Evolutionary conservation across 169 alveolate genomes (phyloP), one percentile per base, ranked within the genome.

Genomic region (Eimeria falciformis): DNA sequence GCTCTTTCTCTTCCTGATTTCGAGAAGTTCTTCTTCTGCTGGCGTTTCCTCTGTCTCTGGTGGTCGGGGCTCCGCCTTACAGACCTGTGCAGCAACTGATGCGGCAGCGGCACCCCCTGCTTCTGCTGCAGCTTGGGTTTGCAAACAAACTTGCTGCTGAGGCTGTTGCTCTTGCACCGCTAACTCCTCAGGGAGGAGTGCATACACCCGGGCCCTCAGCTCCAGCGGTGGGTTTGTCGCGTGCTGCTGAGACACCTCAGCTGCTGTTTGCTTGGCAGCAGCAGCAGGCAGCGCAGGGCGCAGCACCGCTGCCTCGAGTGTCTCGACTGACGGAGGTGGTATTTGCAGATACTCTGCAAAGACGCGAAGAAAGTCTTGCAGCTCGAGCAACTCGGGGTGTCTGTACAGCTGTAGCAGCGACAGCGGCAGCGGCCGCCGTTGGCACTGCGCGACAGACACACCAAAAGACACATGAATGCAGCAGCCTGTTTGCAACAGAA

Each of bases 311-410:
- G 85, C 92, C 73, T 86, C 92, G 27, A 86, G 85, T 11, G 55
- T 50, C 11, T 86, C 92, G 14, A 86, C 27, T 5, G 92, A 58
- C 17, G 53, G 75, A 27, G 43, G 62, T n/a, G 65, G 92, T 85
- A 86, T 12, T 27, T 53, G 83, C 12, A 86, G 83, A 56, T 65
- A 18, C 85, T 86, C 92, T 11, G 56, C 6, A 27, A 68, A 86
- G 3, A 86, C 92, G 18, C 92, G 68, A 18, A 65, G 27, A 58
- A 86, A 86, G 12, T 86, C 92, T 53, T 86, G 92, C 69, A 86
- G 85, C 71, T 86, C 92, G 53, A 86, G 73, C 2, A 86, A 75
- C 85, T 86, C 85, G 27, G 92, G 92, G 85, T 55, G 78, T 23
- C 62, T 58, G 85, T 86, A 86, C 65, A 66, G 85, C 56, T 77